These are phyloP conservation scores for Russula ochroleuca DNA, from an alignment of 768 basidiomycete genomes.

Conservation along the genomic window DNA sequence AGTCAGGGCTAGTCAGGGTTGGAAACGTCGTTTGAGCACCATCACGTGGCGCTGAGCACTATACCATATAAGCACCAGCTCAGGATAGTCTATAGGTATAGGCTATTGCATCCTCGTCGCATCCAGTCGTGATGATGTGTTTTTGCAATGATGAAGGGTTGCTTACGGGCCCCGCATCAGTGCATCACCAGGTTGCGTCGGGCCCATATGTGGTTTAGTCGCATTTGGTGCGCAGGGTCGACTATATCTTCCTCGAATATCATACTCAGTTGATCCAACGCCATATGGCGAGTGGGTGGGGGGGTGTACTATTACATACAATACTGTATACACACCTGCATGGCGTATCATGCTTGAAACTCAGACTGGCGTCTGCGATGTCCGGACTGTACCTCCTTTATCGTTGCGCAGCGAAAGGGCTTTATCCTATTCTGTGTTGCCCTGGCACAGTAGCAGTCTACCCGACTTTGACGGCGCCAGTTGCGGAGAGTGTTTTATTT, in stretches of 20 bases:
- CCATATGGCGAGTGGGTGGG: neutral
- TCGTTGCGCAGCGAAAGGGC: neutral
- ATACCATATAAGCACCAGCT: constrained; percentile 10
- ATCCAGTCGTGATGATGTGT: neutral
- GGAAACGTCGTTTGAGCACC: neutral
- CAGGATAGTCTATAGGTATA: neutral
- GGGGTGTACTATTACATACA: neutral
- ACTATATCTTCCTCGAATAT: neutral
- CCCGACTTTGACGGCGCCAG: neutral
- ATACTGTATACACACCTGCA: neutral
- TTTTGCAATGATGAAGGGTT: neutral
- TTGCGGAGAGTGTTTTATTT: neutral
- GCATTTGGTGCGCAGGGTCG: neutral
- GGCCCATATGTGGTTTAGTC: neutral
- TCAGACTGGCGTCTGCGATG: neutral
- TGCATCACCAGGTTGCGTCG: neutral
- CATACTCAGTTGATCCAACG: neutral
- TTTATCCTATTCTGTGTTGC: constrained; percentile 6
- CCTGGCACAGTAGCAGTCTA: neutral
- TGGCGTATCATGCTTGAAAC: neutral
- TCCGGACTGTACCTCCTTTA: neutral
- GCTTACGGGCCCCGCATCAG: neutral
- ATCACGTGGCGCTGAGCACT: neutral
- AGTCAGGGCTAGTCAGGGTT: neutral
- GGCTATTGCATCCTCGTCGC: neutral